Evolutionary conservation across 306 rosid species (phyloP), one percentile per base, ranked within the genome.

Genomic region (Calophaca sinica): DNA sequence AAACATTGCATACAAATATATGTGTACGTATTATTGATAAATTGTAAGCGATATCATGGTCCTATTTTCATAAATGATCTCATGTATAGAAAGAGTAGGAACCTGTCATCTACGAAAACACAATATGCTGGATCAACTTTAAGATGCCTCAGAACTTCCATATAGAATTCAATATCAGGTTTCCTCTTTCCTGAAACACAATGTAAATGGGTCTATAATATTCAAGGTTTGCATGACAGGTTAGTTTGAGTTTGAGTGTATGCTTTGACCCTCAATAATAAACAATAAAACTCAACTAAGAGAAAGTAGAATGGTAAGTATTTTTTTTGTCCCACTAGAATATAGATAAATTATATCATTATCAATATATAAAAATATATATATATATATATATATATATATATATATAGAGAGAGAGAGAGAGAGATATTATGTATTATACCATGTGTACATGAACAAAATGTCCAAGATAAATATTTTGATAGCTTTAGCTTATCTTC

Each of bases 31-130:
- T 7, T 50, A 55, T 9, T 1, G 75, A 77, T 50, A 70, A 70
- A 52, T 31, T 52, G 35, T 2, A 15, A 44, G 46, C 1, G 13
- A 53, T 29, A 60, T 62, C 12, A n/a, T 35, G 52, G 62, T 69
- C 26, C 59, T 51, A 61, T 48, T 57, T 54, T 44, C 60, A 55
- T 66, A 68, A 62, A 7, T 7, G 8, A 78, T 64, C 29, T 6
- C 14, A 36, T 29, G 6, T 20, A 38, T 39, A 60, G 63, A 29
- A 52, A 68, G 76, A 55, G 74, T 36, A 51, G 38, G 73, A 82
- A 94, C 97, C 98, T 94, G 87, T 94, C 96, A 71, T 94, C 97
- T 4, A 94, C 46, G 60, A 94, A 94, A 68, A 94, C 74, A 72
- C 98, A 94, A 78, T 76, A 79, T 6, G 66, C 38, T 39, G 97